Evolutionary conservation across 345 rosid species (phyloP), one percentile per base, ranked within the genome.

Genomic region (Dovyalis caffra): DNA sequence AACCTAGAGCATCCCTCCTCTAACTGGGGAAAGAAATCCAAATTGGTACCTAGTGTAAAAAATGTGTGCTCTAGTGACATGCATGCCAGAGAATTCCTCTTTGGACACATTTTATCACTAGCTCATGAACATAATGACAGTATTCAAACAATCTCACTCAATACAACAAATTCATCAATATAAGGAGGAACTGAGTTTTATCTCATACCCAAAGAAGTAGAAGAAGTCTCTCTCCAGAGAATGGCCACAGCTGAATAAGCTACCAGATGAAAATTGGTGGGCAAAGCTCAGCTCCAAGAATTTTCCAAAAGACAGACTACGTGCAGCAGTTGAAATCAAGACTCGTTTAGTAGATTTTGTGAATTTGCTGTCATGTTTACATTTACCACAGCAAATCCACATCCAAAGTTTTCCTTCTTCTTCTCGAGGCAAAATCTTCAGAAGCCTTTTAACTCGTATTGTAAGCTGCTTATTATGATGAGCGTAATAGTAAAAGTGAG

Each of bases 331-430:
- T 20, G 97, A 95, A 70, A 95, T 76, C 66, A 90, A 72, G 43
- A 95, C 96, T 82, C 98, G 88, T 83, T 90, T 93, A 23, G 99
- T 90, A 63, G 95, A 83, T 73, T 75, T 87, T 26, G 82, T 73
- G n/a, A 56, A 69, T 61, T 88, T 88, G 77, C 73, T 87, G 66
- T 77, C 84, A 75, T 79, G 71, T 76, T 82, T 87, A 81, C 99
- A 95, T 87, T 89, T 88, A 49, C 90, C 86, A 76, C 98, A 95
- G 34, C 92, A 73, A 80, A 97, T 87, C 99, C 99, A 95, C 99
- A 93, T 95, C 99, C 99, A 95, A 71, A 95, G 81, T 86, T 93
- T 93, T 77, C 92, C 92, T 81, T 88, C 84, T 40, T 72, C 85
- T 80, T 87, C 92, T 71, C 97, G 95, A 32, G 97, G 78, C 78